These are phyloP conservation scores for Cantharellus anzutake DNA, from an alignment of 768 basidiomycete genomes.

Conservation along the genomic window DNA sequence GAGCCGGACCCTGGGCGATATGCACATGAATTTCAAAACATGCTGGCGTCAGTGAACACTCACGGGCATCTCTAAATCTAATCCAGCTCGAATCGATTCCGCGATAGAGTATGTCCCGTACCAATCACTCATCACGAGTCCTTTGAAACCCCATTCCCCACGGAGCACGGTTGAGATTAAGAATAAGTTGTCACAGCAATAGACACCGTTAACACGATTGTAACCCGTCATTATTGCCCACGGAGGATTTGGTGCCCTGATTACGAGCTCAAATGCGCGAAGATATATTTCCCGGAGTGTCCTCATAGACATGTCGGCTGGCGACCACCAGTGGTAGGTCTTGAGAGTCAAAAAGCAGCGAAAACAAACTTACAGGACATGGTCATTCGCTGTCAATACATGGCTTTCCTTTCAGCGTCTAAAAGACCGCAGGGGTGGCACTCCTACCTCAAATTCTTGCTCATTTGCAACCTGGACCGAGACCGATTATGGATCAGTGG, in stretches of 20 bases:
- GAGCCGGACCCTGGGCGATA: neutral
- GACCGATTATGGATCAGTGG: constrained; percentile 57
- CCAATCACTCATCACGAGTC: constrained; percentile 45
- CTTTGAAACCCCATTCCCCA: constrained; percentile 47
- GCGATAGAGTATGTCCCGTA: constrained; percentile 27
- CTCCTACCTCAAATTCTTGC: constrained; percentile 28
- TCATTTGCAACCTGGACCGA: constrained; percentile 29
- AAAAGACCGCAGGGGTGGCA: constrained; percentile 26
- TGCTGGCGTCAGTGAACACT: constrained; percentile 27
- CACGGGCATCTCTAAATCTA: constrained; percentile 44
- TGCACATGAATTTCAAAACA: neutral
- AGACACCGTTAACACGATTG: constrained; percentile 17
- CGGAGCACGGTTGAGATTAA: constrained; percentile 35
- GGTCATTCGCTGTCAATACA: neutral
- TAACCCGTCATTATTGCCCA: neutral
- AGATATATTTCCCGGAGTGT: constrained; percentile 57
- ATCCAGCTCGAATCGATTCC: constrained; percentile 35
- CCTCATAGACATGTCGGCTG: constrained; percentile 33
- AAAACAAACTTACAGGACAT: neutral
- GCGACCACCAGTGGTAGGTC: constrained; percentile 12
- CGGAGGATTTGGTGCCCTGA: neutral
- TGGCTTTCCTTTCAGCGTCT: constrained; percentile 21
- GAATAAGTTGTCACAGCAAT: constrained; percentile 34
- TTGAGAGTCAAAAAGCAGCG: constrained; percentile 24
- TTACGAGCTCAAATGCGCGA: constrained; percentile 27